These are phyloP conservation scores for Discostella pseudostelligera DNA, from an alignment of 108 stramenopile genomes.

Conservation along the genomic window DNA sequence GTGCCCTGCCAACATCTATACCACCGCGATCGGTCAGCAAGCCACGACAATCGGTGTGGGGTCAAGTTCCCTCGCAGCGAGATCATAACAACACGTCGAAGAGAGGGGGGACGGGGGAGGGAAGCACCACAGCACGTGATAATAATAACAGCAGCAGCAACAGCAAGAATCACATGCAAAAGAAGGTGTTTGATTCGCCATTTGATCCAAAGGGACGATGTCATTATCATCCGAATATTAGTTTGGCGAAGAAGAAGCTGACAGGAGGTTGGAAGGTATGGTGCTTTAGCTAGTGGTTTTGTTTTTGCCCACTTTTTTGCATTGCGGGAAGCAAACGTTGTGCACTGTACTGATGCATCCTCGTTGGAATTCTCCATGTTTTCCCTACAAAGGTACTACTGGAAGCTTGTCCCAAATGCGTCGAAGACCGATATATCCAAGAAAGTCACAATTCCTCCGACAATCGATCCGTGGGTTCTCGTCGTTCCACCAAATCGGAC, in stretches of 20 bases:
- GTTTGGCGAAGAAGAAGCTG: constrained; percentile 35
- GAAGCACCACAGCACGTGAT: too few species aligned
- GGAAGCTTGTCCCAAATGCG: constrained; percentile 25
- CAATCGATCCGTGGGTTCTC: constrained; percentile 23
- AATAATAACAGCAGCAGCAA: background rate
- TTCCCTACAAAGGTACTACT: constrained; percentile 17
- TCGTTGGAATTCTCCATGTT: background rate
- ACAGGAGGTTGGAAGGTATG: constrained; percentile 41
- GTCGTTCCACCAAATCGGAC: constrained; percentile 9
- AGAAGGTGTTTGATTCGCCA: constrained; percentile 21
- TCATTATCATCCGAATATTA: constrained; percentile 31
- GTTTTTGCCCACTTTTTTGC: background rate
- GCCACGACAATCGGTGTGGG: too few species aligned
- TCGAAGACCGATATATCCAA: constrained; percentile 23
- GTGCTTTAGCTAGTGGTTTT: background rate
- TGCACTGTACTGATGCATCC: background rate
- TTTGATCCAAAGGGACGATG: constrained; percentile 38
- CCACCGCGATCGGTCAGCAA: too few species aligned
- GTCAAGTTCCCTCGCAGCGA: too few species aligned
- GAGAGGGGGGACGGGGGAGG: too few species aligned
- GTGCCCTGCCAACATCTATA: too few species aligned
- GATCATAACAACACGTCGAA: too few species aligned
- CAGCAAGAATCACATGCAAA: background rate
- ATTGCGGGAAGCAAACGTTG: too few species aligned
- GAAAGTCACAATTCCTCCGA: background rate